Percentiles rank a stretch among this genome's conserved stretches.
phyloP scores from a whole-genome alignment of 1,284 basidiomycete genomes.

The Ceratobasidium sp. region DNA sequence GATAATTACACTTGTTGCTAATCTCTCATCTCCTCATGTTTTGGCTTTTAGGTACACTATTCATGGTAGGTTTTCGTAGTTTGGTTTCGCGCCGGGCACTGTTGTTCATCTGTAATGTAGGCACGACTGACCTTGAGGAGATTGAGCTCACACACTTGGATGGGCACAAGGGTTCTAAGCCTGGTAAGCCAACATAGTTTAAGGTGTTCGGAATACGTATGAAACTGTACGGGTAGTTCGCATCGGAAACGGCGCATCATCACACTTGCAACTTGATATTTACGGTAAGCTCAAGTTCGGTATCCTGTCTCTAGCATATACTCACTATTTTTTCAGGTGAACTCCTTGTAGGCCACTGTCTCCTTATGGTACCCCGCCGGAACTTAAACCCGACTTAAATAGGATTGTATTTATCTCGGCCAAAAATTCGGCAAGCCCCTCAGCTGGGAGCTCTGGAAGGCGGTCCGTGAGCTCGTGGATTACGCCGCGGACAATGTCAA shows the following conservation, averaged over 20 bases:
- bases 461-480: constrained; percentile 69
- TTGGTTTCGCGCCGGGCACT: neutral
- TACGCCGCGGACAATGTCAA: constrained; percentile 73
- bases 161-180: constrained; percentile 80
- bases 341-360: constrained; percentile 8
- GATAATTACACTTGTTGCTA: constrained; percentile 19
- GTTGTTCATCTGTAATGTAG: constrained; percentile 46
- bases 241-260: constrained; percentile 90
- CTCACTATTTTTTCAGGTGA: neutral
- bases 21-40: constrained; percentile 23
- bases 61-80: constrained; percentile 65
- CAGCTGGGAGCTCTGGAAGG: constrained; percentile 51
- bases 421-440: constrained; percentile 76
- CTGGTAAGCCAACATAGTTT: constrained; percentile 50
- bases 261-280: constrained; percentile 92
- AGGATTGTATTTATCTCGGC: constrained; percentile 92
- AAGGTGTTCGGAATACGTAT: neutral
- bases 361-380: neutral
- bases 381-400: neutral
- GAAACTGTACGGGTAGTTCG: constrained; percentile 58
- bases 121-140: constrained; percentile 85
- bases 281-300: constrained; percentile 78
- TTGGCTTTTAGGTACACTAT: constrained; percentile 72
- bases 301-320: neutral
- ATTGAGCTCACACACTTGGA: constrained; percentile 84